A percentile compares a stretch with the other conserved stretches of the same genome.
Evolutionary conservation across 805 yeast genomes (phyloP).

Genomic region (Candida odintsovae): DNA sequence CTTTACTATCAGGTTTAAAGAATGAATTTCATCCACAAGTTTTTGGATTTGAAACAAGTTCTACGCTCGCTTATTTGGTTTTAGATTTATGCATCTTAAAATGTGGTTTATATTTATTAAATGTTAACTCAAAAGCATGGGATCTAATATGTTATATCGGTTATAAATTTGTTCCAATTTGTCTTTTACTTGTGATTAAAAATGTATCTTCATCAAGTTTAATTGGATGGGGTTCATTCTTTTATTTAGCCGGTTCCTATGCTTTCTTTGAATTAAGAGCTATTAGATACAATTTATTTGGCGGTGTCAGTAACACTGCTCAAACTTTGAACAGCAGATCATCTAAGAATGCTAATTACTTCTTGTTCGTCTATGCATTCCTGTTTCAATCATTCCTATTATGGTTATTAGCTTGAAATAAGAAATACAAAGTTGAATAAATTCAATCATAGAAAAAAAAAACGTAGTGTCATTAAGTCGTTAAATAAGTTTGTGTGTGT

Average conservation of each 20-base stretch:
- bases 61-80: conserved; percentile 76
- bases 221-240: conserved; percentile 44
- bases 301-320: conserved; percentile 39
- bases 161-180: conserved; percentile 84
- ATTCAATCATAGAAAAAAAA: background rate
- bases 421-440: background rate
- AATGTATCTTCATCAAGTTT: conserved; percentile 35
- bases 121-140: conserved; percentile 64
- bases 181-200: conserved; percentile 49
- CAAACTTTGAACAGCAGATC: conserved; percentile 60
- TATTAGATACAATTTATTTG: conserved; percentile 35
- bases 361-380: conserved; percentile 78
- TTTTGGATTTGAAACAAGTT: conserved; percentile 80
- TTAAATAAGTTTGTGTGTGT: too few species aligned
- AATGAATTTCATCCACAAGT: conserved; percentile 93
- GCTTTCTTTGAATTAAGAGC: conserved; percentile 63
- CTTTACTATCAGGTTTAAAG: conserved; percentile 75
- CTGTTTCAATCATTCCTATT: conserved; percentile 70
- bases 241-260: conserved; percentile 48
- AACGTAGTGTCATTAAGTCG: conserved; percentile 2
- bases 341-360: conserved; percentile 79
- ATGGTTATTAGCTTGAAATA: conserved; percentile 49
- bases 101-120: conserved; percentile 76
- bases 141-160: conserved; percentile 89
- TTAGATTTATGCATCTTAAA: conserved; percentile 73